phyloP scores from a whole-genome alignment of 768 basidiomycete species.

The Cantharellus cinnabarinus region DNA sequence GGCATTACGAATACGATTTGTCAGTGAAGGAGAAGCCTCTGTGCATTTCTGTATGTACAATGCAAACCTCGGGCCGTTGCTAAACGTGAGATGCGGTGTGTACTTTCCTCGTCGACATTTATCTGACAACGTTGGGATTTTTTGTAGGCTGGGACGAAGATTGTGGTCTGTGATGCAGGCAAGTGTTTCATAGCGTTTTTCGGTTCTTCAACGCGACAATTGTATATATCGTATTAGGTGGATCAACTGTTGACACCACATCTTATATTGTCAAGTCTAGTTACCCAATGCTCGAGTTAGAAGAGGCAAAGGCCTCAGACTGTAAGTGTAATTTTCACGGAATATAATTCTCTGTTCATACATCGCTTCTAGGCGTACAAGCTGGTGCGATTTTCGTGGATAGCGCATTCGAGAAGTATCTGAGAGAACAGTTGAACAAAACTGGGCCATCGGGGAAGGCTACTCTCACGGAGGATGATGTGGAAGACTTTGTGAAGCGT shows the following conservation, averaged over 20 bases:
- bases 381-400: not conserved
- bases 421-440: not conserved
- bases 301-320: too few relatives aligned
- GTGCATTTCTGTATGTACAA: conserved; percentile 19
- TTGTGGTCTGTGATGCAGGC: not conserved
- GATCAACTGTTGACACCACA: too few relatives aligned
- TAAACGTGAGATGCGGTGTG: not conserved
- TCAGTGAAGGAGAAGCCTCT: conserved; percentile 35
- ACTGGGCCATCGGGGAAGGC: not conserved
- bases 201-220: too few relatives aligned
- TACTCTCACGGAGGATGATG: not conserved
- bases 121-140: not conserved
- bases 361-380: not conserved
- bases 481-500: not conserved
- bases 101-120: not conserved
- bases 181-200: not conserved
- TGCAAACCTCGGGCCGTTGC: not conserved
- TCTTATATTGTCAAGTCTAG: too few relatives aligned
- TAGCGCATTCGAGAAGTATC: not conserved
- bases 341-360: too few relatives aligned
- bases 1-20: conserved; percentile 23
- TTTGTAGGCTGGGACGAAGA: not conserved
- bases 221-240: too few relatives aligned
- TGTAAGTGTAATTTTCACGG: not conserved
- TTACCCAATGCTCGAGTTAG: too few relatives aligned